Evolutionary conservation across 2,329 filamentous ascomycete species (phyloP).

Genomic region (Epichloe scottii): DNA sequence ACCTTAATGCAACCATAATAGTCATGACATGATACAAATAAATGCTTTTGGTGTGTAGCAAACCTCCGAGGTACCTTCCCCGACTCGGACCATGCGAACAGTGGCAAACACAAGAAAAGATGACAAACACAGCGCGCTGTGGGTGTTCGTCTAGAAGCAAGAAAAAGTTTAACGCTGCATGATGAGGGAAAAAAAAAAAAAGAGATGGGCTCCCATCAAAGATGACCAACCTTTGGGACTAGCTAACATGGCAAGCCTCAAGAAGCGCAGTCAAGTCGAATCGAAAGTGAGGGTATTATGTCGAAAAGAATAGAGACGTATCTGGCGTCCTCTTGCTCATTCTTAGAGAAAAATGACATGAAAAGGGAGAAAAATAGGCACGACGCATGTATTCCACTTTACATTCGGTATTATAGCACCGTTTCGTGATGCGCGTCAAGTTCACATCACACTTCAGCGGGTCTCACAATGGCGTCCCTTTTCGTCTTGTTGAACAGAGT

Average conservation of each 20-base stretch:
- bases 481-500: slow-evolving; percentile 34
- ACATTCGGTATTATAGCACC: too few relatives aligned
- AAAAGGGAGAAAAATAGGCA: background rate
- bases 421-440: too few relatives aligned
- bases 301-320: background rate
- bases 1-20: slow-evolving; percentile 8
- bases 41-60: background rate
- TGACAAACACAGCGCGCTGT: background rate
- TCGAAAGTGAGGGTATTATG: background rate
- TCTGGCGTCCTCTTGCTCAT: background rate
- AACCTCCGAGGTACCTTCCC: background rate
- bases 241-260: too few relatives aligned
- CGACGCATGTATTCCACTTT: too few relatives aligned
- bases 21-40: slow-evolving; percentile 9
- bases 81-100: background rate
- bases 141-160: too few relatives aligned
- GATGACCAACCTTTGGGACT: too few relatives aligned
- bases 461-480: slow-evolving; percentile 14
- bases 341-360: background rate
- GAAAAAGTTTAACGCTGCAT: too few relatives aligned
- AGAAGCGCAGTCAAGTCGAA: background rate
- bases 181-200: too few relatives aligned
- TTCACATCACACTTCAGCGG: slow-evolving; percentile 7
- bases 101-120: background rate
- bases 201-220: too few relatives aligned